Evolutionary conservation across 164 flowering plant genomes (phyloP).

Genomic region (Platanus orientalis): DNA sequence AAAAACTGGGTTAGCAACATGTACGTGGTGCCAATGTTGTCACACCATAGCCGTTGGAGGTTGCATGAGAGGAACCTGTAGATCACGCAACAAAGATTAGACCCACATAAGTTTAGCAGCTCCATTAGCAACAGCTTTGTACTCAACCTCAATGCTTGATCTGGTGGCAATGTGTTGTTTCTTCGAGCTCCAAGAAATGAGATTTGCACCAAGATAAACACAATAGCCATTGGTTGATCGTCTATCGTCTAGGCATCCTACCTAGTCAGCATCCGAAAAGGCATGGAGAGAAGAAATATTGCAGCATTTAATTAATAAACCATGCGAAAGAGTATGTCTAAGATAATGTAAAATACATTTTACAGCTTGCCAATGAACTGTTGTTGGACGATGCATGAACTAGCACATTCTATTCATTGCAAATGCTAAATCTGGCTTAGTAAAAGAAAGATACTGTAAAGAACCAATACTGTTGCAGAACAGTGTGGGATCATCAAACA

Average conservation of each 20-base stretch:
- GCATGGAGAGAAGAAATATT: neutral
- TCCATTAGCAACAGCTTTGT: neutral
- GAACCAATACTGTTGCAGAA: neutral
- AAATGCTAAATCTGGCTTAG: neutral
- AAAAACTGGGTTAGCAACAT: neutral
- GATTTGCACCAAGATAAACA: neutral
- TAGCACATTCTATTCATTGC: neutral
- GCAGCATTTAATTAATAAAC: neutral
- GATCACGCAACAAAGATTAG: neutral
- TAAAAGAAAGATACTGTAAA: neutral
- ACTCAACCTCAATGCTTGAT: neutral
- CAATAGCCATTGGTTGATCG: neutral
- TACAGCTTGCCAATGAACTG: neutral
- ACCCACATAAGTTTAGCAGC: conserved; percentile 3
- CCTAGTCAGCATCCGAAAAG: neutral
- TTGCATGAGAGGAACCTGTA: neutral
- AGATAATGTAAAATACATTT: neutral
- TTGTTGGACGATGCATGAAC: neutral
- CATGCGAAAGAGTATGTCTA: neutral
- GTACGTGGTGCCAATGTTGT: neutral
- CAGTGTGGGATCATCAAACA: too few relatives aligned
- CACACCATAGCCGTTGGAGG: neutral
- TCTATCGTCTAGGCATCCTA: neutral
- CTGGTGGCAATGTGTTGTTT: neutral
- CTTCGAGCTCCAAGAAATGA: neutral